Base-by-base conservation (phyloP, 1,139 yeast species). In the Geotrichum fermentans region DNA sequence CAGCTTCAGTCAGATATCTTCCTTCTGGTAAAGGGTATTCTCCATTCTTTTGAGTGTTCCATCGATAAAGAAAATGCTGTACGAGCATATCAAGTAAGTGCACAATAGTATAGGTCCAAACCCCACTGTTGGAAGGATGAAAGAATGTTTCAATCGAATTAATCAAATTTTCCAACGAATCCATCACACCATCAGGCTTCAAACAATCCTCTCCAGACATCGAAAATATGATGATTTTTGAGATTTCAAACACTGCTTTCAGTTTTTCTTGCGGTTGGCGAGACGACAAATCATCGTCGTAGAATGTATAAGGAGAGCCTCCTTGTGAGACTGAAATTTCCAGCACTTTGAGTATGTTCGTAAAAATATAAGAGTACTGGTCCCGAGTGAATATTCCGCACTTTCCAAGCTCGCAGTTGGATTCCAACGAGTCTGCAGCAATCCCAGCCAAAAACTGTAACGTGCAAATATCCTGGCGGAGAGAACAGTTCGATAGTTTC, bases 71-170 rank as follows among this genome's bases (percentile, higher is more conserved):
- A 43, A 69, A 67, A 35, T 58, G 52, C 34, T 63, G 66, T 0
- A 66, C 65, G 35, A 69, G 48, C 22, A 53, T 63, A 55, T 78
- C 75, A 11, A 85, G 69, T 30, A 85, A 73, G 53, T 79, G 79
- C 1, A 94, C 75, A 37, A 92, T 78, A 5, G 84, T 73, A 40
- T 77, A 68, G 0, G 95, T 78, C 97, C 98, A 90, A 20, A 77
- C 75, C 0, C 97, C 97, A 17, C 75, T 68, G 63, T 90, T 90
- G 0, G 97, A 89, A 3, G 98, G 98, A 66, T 92, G 97, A 11
- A 82, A 82, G 66, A 83, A 87, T 33, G 96, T 86, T 56, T 80
- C 83, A n/a, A 89, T 72, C 0, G 95, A 81, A 54, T 82, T 81
- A 24, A 83, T 61, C 38, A 86, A 68, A 0, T 79, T 73, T 36